Base-by-base conservation (phyloP, 1,284 basidiomycete species). In the Abortiporus biennis region DNA sequence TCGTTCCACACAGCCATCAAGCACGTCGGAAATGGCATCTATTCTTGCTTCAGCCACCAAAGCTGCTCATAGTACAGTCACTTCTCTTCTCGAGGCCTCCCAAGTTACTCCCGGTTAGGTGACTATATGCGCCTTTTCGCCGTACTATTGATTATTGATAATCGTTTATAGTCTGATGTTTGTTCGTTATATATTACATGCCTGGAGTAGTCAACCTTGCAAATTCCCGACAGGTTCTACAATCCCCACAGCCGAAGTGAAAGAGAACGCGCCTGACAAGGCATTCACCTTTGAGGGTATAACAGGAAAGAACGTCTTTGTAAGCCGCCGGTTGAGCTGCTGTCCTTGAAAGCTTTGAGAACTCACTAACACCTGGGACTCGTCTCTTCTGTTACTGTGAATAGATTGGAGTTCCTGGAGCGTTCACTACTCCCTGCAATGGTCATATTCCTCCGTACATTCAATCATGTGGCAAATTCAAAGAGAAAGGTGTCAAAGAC, bases 261-360 rank as follows among this genome's bases (percentile, higher is more conserved):
- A 84, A 57, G 69, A 78, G 53, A 71, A 72, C 32, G 66, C 68
- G 35, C 56, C 80, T 1, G 69, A 75, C 45, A 62, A 71, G 43
- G 51, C 70, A 8, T 57, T 72, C 45, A 68, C 68, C 21, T 68
- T 87, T 40, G 65, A 68, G 43, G 44, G 48, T 5, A 63, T 83
- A 37, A 64, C 62, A 12, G 85, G 86, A 30, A 86, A 78, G 66
- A 85, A 80, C 55, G 58, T 89, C 51, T 71, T 90, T 49, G 84
- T 88, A 51, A 45, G 76, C 62, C 34, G 39, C 29, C 16, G n/a
- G n/a, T n/a, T n/a, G n/a, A n/a, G n/a, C n/a, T n/a, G n/a, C n/a
- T n/a, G n/a, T n/a, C n/a, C n/a, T 22, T 27, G 5, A 44, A 20
- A 36, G 16, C 21, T 17, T 36, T 13, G 15, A 37, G 6, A 29